Percentiles rank a stretch among this genome's conserved stretches.
Conservation (phyloP, 768 basidiomycete species). For the Tylopilus sp. region DNA sequence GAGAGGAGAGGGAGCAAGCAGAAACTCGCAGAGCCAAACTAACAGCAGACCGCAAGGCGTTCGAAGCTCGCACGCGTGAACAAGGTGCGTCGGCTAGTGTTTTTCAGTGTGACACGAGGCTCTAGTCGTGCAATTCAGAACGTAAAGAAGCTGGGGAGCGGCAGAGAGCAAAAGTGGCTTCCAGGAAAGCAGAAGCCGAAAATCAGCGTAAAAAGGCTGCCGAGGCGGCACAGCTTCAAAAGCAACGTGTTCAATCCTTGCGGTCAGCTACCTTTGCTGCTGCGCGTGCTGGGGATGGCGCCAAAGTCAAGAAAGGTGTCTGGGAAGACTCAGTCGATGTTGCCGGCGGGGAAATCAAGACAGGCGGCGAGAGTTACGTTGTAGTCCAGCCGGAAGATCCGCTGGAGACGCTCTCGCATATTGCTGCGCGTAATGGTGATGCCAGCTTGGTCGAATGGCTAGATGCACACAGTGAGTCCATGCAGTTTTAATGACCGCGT, state of each 20-base stretch:
- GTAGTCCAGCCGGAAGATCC: constrained; percentile 45
- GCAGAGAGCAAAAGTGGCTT: constrained; percentile 50
- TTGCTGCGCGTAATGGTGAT: constrained; percentile 56
- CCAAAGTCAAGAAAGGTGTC: constrained; percentile 57
- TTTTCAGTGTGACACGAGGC: constrained; percentile 4
- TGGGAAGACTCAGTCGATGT: constrained; percentile 73
- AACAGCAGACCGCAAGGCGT: constrained; percentile 45
- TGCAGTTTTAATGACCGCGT: constrained; percentile 22
- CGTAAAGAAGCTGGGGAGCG: constrained; percentile 54
- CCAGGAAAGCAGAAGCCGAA: constrained; percentile 55
- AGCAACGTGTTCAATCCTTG: constrained; percentile 48
- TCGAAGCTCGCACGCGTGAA: constrained; percentile 45
- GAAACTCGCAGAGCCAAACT: constrained; percentile 46
- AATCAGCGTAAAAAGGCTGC: constrained; percentile 45
- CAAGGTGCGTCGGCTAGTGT: constrained; percentile 37
- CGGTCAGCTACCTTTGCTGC: constrained; percentile 66
- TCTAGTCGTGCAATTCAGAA: constrained; percentile 30
- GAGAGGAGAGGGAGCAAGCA: constrained; percentile 55
- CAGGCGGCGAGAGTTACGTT: constrained; percentile 52
- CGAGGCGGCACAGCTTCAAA: constrained; percentile 43
- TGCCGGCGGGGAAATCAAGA: constrained; percentile 64
- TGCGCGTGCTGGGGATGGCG: constrained; percentile 52
- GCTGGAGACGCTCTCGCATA: constrained; percentile 69
- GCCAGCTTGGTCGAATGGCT: constrained; percentile 63
- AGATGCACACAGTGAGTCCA: constrained; percentile 60